These are phyloP conservation scores for Magnolia sinica DNA, from an alignment of 164 flowering plant species.

Conservation along the genomic window DNA sequence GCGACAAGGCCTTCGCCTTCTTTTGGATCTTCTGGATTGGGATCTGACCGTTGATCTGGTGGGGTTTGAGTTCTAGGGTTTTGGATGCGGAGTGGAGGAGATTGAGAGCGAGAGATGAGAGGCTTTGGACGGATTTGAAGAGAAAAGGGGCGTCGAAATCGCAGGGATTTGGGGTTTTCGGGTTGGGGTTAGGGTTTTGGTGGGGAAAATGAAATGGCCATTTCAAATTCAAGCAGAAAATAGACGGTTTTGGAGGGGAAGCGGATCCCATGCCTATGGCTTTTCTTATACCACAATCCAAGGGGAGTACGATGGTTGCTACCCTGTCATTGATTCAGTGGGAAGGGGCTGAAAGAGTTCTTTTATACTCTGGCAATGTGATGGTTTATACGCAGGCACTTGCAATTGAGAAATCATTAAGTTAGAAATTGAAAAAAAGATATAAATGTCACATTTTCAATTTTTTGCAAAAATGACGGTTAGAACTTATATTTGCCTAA, in stretches of 20 bases:
- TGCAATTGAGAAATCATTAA: too few species aligned
- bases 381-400: neutral
- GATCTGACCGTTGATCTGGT: constrained; percentile 11
- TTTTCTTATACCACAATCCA: neutral
- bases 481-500: too few species aligned
- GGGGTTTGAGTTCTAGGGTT: constrained; percentile 15
- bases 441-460: too few species aligned
- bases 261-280: constrained; percentile 5
- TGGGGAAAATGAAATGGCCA: constrained; percentile 60
- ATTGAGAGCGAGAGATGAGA: constrained; percentile 41
- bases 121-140: constrained; percentile 60
- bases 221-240: constrained; percentile 50
- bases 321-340: neutral
- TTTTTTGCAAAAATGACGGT: too few species aligned
- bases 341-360: too few species aligned
- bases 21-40: neutral
- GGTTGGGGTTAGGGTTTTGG: constrained; percentile 34
- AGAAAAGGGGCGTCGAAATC: constrained; percentile 66
- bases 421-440: too few species aligned
- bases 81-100: constrained; percentile 37
- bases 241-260: constrained; percentile 29
- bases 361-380: neutral
- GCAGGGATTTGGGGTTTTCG: constrained; percentile 40
- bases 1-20: constrained; percentile 29
- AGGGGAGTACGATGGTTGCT: neutral